Evolutionary conservation across 768 basidiomycete species (phyloP).

Genomic region (Lactarius hatsudake): DNA sequence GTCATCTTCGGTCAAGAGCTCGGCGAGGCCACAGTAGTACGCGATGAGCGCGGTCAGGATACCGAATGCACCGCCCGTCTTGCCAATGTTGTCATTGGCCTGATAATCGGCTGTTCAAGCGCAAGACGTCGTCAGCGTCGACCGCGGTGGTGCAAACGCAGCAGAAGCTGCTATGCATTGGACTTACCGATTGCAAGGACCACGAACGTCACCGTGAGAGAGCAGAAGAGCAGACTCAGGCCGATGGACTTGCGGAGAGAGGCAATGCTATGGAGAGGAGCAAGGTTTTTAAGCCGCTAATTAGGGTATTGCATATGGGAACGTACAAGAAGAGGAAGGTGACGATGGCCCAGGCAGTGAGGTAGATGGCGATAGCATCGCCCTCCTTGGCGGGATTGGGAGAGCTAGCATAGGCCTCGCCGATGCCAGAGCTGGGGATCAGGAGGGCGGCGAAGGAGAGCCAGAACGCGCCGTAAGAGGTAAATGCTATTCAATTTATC

Average conservation of each 20-base stretch:
- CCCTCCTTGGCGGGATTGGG: constrained; percentile 37
- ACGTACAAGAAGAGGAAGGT: constrained; percentile 68
- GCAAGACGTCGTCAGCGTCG: not conserved
- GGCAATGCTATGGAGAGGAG: constrained; percentile 39
- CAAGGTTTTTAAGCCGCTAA: not conserved
- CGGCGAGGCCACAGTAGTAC: constrained; percentile 46
- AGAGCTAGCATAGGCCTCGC: constrained; percentile 44
- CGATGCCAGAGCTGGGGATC: constrained; percentile 65
- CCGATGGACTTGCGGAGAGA: constrained; percentile 49
- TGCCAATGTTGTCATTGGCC: constrained; percentile 27
- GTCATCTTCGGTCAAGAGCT: constrained; percentile 40
- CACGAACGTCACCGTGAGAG: constrained; percentile 53
- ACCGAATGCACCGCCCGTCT: constrained; percentile 45
- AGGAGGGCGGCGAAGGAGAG: constrained; percentile 74
- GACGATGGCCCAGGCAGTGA: constrained; percentile 71
- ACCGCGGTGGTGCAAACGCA: not conserved
- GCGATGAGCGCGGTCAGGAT: constrained; percentile 47
- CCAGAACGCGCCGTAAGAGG: constrained; percentile 87
- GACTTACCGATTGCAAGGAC: constrained; percentile 43
- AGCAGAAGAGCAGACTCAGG: constrained; percentile 49
- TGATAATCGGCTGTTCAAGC: constrained; percentile 12
- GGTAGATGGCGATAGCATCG: constrained; percentile 70
- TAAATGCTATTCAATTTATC: constrained; percentile 58
- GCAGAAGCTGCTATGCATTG: not conserved
- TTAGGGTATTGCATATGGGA: not conserved